Percentiles rank a stretch among this genome's conserved stretches.
These are phyloP conservation scores for Ceratocystis colombiana DNA, from an alignment of 2,329 filamentous ascomycete species.

Conservation along the genomic window DNA sequence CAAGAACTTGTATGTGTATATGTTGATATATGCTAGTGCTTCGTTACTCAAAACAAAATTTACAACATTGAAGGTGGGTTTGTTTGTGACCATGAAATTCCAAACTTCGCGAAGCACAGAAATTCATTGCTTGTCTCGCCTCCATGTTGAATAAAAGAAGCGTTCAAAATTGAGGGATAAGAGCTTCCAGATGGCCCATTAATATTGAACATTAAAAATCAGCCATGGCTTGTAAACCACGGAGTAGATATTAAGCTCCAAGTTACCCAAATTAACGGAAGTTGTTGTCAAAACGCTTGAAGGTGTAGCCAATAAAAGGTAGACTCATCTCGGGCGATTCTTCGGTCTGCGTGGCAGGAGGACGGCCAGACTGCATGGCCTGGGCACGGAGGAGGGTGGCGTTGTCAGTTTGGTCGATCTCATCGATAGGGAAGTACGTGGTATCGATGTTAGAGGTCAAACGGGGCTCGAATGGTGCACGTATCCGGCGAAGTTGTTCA, in stretches of 20 bases:
- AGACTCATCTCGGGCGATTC: constrained; percentile 78
- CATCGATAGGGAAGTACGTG: constrained; percentile 96
- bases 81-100: neutral
- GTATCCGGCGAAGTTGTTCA: constrained; percentile 81
- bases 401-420: constrained; percentile 94
- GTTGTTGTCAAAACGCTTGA: constrained; percentile 85
- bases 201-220: constrained; percentile 16
- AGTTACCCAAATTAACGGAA: constrained; percentile 41
- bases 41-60: neutral
- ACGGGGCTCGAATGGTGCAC: constrained; percentile 91
- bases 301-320: constrained; percentile 86
- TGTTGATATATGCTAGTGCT: constrained; percentile 1
- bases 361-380: constrained; percentile 57
- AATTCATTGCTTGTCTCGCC: constrained; percentile 3
- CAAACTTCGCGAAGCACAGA: neutral
- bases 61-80: neutral
- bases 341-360: constrained; percentile 38
- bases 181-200: neutral
- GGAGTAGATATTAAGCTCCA: constrained; percentile 10
- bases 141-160: constrained; percentile 18
- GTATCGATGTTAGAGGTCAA: constrained; percentile 90
- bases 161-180: constrained; percentile 28
- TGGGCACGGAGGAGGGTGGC: constrained; percentile 78
- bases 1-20: neutral
- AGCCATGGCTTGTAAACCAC: neutral